Conservation (phyloP, 169 alveolate genomes). For the Plasmodium vivax region DNA sequence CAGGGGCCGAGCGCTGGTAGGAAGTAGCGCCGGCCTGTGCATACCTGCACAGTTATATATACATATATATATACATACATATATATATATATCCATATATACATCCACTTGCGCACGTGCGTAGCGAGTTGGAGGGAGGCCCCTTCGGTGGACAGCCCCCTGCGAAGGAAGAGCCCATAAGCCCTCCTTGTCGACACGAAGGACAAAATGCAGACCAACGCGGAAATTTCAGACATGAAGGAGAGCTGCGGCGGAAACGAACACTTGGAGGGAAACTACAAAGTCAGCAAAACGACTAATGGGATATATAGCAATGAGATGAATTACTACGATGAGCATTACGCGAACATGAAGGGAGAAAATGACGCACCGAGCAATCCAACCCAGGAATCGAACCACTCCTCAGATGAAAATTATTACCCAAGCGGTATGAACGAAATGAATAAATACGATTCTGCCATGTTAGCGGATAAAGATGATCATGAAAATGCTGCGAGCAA, state of each 20-base stretch:
- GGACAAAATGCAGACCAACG: not conserved
- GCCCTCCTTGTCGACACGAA: not conserved
- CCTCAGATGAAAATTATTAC: constrained; percentile 13
- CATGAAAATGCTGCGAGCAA: not conserved
- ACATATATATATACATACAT: not conserved
- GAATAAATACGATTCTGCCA: not conserved
- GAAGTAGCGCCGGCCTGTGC: not conserved
- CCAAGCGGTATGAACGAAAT: not conserved
- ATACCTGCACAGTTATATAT: not conserved
- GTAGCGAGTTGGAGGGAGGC: not conserved
- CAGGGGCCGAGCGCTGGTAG: not conserved
- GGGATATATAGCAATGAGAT: not conserved
- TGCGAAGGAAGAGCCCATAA: not conserved
- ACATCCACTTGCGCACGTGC: no score
- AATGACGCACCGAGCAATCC: not conserved
- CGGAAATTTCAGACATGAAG: not conserved
- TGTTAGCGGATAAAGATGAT: constrained; percentile 3
- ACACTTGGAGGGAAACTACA: not conserved
- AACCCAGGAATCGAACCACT: not conserved
- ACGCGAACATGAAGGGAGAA: not conserved
- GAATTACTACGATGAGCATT: constrained; percentile 12
- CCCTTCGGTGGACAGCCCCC: not conserved
- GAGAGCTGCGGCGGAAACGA: not conserved
- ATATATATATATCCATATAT: not conserved
- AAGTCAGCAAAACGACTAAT: not conserved